phyloP scores from a whole-genome alignment of 176 grass and related monocot species.

The Melocanna baccifera region DNA sequence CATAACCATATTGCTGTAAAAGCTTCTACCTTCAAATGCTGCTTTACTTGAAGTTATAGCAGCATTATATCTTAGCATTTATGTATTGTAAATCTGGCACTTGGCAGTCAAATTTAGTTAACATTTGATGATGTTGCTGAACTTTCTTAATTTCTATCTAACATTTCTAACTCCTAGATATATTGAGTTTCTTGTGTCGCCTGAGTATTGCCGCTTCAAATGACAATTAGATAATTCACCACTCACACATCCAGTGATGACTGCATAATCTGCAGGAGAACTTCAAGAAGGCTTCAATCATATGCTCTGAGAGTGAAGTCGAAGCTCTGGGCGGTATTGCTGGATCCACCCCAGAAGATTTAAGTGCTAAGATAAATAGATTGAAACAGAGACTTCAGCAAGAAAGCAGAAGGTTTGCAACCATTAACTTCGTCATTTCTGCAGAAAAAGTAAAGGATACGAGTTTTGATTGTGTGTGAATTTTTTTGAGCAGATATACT shows the following conservation, averaged over 20 bases:
- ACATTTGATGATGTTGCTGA: neutral
- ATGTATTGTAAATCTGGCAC: neutral
- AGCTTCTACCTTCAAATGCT: neutral
- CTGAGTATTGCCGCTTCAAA: neutral
- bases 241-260: neutral
- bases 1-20: neutral
- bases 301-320: slow-evolving; percentile 67
- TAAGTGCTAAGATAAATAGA: slow-evolving; percentile 70
- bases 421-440: slow-evolving; percentile 11
- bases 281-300: slow-evolving; percentile 80
- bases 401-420: slow-evolving; percentile 77
- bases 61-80: slow-evolving; percentile 1
- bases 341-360: slow-evolving; percentile 59
- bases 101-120: neutral
- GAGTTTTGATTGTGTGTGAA: slow-evolving; percentile 2
- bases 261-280: slow-evolving; percentile 43
- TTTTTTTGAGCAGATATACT: slow-evolving; percentile 39
- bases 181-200: neutral
- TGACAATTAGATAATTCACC: neutral
- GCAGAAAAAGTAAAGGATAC: neutral
- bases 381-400: slow-evolving; percentile 62
- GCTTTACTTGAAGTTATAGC: neutral
- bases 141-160: slow-evolving; percentile 3
- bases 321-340: slow-evolving; percentile 60
- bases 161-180: neutral